These are phyloP conservation scores for Plasmodium chabaudi DNA, from an alignment of 169 alveolate species.

Conservation along the genomic window DNA sequence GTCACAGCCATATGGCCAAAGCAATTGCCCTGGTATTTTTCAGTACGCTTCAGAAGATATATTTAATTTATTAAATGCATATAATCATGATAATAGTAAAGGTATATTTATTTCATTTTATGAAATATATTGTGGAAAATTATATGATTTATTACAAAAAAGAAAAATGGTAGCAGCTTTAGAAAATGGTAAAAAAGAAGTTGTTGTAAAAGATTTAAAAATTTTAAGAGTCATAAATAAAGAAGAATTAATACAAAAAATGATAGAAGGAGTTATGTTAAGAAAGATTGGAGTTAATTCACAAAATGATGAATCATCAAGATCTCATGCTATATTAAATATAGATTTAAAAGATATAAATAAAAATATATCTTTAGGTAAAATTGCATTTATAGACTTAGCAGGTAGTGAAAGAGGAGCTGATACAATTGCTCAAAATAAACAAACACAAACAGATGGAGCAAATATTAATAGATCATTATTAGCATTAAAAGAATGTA, in stretches of 20 bases:
- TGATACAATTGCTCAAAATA: conserved; percentile 95
- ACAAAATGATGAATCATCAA: conserved; percentile 97
- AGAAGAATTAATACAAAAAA: conserved; percentile 92
- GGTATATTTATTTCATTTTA: conserved; percentile 95
- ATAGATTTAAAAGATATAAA: conserved; percentile 90
- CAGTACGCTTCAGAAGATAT: conserved; percentile 95
- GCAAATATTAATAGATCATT: conserved; percentile 99
- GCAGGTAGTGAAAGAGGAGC: conserved; percentile 99
- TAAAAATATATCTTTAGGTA: conserved; percentile 88
- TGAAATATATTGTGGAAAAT: conserved; percentile 99
- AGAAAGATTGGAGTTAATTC: conserved; percentile 97
- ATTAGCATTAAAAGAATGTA: conserved; percentile 98
- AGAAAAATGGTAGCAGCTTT: conserved; percentile 90
- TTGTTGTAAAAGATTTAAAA: conserved; percentile 94
- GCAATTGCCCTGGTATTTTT: conserved; percentile 93
- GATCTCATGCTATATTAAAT: conserved; percentile 99
- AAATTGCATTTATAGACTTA: conserved; percentile 96
- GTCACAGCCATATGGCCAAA: conserved; percentile 82
- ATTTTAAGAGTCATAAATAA: conserved; percentile 90
- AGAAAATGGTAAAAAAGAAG: conserved; percentile 94
- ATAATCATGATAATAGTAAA: conserved; percentile 79
- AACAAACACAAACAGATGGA: conserved; percentile 97
- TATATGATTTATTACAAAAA: conserved; percentile 97
- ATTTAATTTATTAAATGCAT: conserved; percentile 86
- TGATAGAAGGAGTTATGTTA: conserved; percentile 90